phyloP scores from a whole-genome alignment of 208 protist genomes.

The Trypanosoma boissoni region DNA sequence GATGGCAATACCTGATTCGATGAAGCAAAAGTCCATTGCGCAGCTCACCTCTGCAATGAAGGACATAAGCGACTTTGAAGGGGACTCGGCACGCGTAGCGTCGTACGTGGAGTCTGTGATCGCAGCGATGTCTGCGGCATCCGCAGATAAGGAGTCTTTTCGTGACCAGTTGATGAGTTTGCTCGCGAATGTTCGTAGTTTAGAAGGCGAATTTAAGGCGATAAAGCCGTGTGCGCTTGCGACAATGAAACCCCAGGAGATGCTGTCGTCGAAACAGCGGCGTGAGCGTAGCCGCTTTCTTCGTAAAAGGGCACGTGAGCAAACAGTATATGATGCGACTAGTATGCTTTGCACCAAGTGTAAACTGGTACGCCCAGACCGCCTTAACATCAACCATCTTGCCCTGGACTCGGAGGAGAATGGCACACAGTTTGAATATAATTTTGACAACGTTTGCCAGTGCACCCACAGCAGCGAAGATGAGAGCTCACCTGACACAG shows the following conservation, averaged over 20 bases:
- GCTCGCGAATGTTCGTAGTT: slow-evolving; percentile 63
- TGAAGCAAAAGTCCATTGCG: slow-evolving; percentile 23
- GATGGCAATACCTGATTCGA: slow-evolving; percentile 17
- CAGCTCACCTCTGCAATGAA: slow-evolving; percentile 42
- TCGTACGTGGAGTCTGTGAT: slow-evolving; percentile 50
- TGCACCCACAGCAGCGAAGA: slow-evolving; percentile 68
- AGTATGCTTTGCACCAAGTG: slow-evolving; percentile 84
- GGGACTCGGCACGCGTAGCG: slow-evolving; percentile 20
- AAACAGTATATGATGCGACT: slow-evolving; percentile 70
- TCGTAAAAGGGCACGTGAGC: slow-evolving; percentile 78
- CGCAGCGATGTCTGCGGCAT: slow-evolving; percentile 27
- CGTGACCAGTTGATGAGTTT: slow-evolving; percentile 69
- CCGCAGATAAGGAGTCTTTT: slow-evolving; percentile 53
- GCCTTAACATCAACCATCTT: slow-evolving; percentile 86
- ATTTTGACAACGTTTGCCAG: slow-evolving; percentile 83
- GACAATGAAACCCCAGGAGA: slow-evolving; percentile 66
- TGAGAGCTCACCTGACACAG: slow-evolving; percentile 16
- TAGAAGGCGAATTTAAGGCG: slow-evolving; percentile 57
- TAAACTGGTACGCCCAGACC: slow-evolving; percentile 71
- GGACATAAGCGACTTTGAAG: slow-evolving; percentile 59
- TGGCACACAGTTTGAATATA: slow-evolving; percentile 89
- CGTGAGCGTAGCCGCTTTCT: slow-evolving; percentile 35
- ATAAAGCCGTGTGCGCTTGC: slow-evolving; percentile 48
- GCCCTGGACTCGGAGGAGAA: slow-evolving; percentile 87
- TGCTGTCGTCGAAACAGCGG: slow-evolving; percentile 63